phyloP scores from a whole-genome alignment of 1,139 yeast species.

The Yamadazyma taylorii region DNA sequence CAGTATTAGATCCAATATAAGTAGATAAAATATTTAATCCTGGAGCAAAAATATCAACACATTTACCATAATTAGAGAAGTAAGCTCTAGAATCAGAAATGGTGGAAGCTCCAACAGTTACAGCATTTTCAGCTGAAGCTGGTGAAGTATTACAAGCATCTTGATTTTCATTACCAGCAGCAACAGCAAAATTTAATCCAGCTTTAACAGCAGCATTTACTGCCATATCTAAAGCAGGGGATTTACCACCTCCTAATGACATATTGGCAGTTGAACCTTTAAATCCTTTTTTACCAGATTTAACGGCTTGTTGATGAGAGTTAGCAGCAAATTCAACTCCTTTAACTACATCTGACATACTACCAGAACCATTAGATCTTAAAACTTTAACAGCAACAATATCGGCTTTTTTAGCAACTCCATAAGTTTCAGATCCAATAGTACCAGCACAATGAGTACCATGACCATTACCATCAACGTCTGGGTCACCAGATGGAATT shows the following conservation, averaged over 20 bases:
- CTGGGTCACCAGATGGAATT: constrained; percentile 35
- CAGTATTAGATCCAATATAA: constrained; percentile 36
- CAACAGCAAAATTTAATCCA: constrained; percentile 45
- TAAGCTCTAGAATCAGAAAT: constrained; percentile 37
- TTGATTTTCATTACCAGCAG: constrained; percentile 47
- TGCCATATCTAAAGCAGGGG: constrained; percentile 43
- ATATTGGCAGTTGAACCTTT: constrained; percentile 47
- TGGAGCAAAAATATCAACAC: constrained; percentile 49
- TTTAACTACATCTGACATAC: constrained; percentile 44
- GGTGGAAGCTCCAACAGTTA: constrained; percentile 46
- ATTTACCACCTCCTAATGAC: constrained; percentile 46
- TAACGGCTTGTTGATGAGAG: constrained; percentile 33
- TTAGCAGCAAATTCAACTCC: constrained; percentile 45
- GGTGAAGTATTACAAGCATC: constrained; percentile 48
- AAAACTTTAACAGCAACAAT: constrained; percentile 45
- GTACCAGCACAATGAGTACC: constrained; percentile 51
- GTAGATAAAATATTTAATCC: constrained; percentile 44
- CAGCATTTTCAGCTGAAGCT: constrained; percentile 42
- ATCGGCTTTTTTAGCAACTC: constrained; percentile 44
- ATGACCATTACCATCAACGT: constrained; percentile 54
- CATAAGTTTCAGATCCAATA: constrained; percentile 43
- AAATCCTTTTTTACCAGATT: constrained; percentile 34
- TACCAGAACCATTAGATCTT: constrained; percentile 41
- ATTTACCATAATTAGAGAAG: constrained; percentile 45
- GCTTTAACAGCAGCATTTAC: constrained; percentile 44